phyloP scores from a whole-genome alignment of 805 yeast genomes.

The Ogataea thermomethanolica region DNA sequence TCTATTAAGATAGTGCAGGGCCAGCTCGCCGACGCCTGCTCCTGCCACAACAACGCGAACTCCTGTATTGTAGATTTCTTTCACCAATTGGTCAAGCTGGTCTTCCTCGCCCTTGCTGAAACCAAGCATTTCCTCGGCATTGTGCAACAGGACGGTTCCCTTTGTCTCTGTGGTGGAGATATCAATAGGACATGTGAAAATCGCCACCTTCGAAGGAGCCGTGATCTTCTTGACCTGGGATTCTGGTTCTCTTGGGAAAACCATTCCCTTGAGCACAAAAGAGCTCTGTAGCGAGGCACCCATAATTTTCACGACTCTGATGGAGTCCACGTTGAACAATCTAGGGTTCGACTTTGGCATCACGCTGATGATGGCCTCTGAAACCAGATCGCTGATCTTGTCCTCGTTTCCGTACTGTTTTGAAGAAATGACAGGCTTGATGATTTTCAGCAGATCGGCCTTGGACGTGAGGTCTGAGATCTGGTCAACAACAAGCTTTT shows the following conservation, averaged over 20 bases:
- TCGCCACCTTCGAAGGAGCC: conserved; percentile 77
- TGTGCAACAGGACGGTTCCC: conserved; percentile 93
- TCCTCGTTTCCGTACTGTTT: conserved; percentile 92
- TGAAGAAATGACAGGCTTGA: conserved; percentile 85
- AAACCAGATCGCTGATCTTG: conserved; percentile 67
- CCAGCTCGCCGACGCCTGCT: conserved; percentile 86
- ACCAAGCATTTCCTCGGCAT: conserved; percentile 94
- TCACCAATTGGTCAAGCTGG: conserved; percentile 81
- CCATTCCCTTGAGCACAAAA: conserved; percentile 93
- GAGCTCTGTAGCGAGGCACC: conserved; percentile 76
- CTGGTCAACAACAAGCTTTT: conserved; percentile 56
- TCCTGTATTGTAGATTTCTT: conserved; percentile 80
- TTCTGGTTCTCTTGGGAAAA: conserved; percentile 96
- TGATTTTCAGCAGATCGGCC: conserved; percentile 61
- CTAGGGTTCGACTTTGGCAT: conserved; percentile 64
- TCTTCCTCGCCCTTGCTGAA: conserved; percentile 95
- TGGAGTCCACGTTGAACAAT: conserved; percentile 83
- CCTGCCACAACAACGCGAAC: conserved; percentile 92
- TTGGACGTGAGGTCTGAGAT: conserved; percentile 55
- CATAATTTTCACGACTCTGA: conserved; percentile 95
- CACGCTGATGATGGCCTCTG: conserved; percentile 79
- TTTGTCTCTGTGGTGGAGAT: conserved; percentile 96
- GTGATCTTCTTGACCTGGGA: conserved; percentile 70
- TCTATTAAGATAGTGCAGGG: conserved; percentile 88
- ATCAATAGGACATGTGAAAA: conserved; percentile 91